Evolutionary conservation across 805 yeast species (phyloP).

Genomic region (Candida tammaniensis): DNA sequence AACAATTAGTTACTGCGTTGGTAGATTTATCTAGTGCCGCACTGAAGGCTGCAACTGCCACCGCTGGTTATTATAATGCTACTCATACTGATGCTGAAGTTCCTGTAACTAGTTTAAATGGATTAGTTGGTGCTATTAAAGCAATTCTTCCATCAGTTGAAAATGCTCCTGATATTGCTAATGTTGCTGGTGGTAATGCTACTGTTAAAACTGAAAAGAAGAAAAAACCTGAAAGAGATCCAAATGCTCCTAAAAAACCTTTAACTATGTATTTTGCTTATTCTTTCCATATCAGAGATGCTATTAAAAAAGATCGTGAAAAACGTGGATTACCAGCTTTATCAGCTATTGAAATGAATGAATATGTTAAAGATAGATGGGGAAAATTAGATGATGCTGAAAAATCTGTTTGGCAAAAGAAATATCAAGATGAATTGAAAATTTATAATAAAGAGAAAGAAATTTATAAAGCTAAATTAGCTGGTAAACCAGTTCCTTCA

Average conservation of each 20-base stretch:
- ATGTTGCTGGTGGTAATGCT: conserved; percentile 14
- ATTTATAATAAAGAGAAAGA: conserved; percentile 32
- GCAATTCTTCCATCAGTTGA: conserved; percentile 25
- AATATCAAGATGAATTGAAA: conserved; percentile 47
- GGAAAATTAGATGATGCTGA: conserved; percentile 64
- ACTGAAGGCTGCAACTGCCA: conserved; percentile 75
- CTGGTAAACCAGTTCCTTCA: conserved; percentile 9
- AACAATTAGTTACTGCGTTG: conserved; percentile 60
- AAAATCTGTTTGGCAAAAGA: conserved; percentile 66
- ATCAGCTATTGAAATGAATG: conserved; percentile 74
- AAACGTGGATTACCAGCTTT: conserved; percentile 56
- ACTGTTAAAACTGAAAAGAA: conserved; percentile 25
- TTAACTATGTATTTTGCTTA: conserved; percentile 80
- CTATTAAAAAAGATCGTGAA: conserved; percentile 65
- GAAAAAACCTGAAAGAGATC: conserved; percentile 60
- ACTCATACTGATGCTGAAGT: conserved; percentile 6
- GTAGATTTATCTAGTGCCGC: conserved; percentile 87
- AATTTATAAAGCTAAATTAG: conserved; percentile 29
- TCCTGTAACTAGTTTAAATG: conserved; percentile 19
- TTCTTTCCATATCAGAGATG: conserved; percentile 69
- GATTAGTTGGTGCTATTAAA: conserved; percentile 34
- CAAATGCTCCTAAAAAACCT: conserved; percentile 95
- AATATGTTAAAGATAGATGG: conserved; percentile 80
- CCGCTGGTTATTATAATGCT: conserved; percentile 37
- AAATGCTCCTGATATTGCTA: conserved; percentile 16